Conservation (phyloP, 1,139 yeast genomes). For the Pichia sp. region DNA sequence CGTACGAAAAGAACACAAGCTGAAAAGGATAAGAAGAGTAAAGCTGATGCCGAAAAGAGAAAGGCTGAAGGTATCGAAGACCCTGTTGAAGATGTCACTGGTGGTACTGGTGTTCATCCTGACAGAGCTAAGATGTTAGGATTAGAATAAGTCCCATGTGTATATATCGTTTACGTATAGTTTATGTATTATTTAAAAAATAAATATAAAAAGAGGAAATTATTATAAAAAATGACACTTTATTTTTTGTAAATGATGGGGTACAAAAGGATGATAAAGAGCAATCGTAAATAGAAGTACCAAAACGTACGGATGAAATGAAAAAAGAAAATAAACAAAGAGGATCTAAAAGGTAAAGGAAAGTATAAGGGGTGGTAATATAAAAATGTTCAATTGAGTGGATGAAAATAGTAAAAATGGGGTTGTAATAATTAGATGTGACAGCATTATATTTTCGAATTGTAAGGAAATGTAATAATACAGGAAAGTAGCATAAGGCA, state of each 20-base stretch:
- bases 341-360: neutral
- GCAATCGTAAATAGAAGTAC: neutral
- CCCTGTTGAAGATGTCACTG: slow-evolving; percentile 1
- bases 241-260: neutral
- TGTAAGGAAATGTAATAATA: no score
- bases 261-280: neutral
- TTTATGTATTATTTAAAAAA: neutral
- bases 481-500: no score
- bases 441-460: no score
- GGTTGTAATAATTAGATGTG: no score
- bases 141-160: slow-evolving; percentile 7
- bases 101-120: slow-evolving; percentile 52
- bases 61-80: slow-evolving; percentile 7
- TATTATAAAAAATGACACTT: neutral
- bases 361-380: slow-evolving; percentile 8
- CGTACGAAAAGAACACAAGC: slow-evolving; percentile 49
- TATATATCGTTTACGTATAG: neutral
- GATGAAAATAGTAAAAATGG: no score
- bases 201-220: neutral
- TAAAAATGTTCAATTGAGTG: no score
- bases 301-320: neutral
- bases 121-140: slow-evolving; percentile 49
- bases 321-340: neutral
- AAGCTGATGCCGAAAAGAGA: slow-evolving; percentile 26
- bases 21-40: slow-evolving; percentile 34